Percentiles rank a stretch among this genome's conserved stretches.
These are phyloP conservation scores for Angomonas ambiguus DNA, from an alignment of 208 protist species.

Conservation along the genomic window DNA sequence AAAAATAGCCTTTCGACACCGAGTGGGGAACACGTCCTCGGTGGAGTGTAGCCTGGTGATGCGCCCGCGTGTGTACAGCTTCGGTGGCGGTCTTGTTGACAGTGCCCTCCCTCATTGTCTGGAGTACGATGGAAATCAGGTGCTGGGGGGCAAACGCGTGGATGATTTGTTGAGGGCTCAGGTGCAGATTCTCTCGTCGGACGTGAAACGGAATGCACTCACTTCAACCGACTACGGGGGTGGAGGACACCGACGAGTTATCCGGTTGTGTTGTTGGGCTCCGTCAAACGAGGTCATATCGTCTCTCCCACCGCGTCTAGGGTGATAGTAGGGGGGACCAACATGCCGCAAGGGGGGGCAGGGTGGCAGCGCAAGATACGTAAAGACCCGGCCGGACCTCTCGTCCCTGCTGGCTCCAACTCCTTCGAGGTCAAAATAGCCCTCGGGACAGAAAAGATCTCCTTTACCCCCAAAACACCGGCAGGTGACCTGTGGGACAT, in stretches of 20 bases:
- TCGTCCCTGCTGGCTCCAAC: constrained; percentile 16
- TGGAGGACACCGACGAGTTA: constrained; percentile 34
- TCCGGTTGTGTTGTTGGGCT: constrained; percentile 31
- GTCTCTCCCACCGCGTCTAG: constrained; percentile 20
- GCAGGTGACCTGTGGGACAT: constrained; percentile 18
- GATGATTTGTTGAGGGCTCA: constrained; percentile 13
- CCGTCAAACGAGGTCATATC: constrained; percentile 32
- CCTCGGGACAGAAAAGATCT: constrained; percentile 8
- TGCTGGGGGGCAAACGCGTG: constrained; percentile 37
- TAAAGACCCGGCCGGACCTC: neutral
- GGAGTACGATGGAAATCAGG: constrained; percentile 38
- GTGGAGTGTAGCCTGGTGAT: constrained; percentile 43
- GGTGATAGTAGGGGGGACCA: neutral
- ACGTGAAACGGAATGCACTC: neutral
- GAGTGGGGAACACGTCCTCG: constrained; percentile 21
- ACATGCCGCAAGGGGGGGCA: neutral
- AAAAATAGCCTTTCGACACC: constrained; percentile 1
- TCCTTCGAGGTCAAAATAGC: constrained; percentile 16
- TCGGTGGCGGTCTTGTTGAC: constrained; percentile 57
- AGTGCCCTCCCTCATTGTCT: constrained; percentile 60
- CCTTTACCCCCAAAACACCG: neutral
- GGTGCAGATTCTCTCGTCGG: constrained; percentile 3
- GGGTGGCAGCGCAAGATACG: constrained; percentile 1
- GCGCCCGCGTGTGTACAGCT: constrained; percentile 47
- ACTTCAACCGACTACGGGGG: constrained; percentile 32